Base-by-base conservation (phyloP, 164 flowering plant genomes). In the Berberis thunbergii region DNA sequence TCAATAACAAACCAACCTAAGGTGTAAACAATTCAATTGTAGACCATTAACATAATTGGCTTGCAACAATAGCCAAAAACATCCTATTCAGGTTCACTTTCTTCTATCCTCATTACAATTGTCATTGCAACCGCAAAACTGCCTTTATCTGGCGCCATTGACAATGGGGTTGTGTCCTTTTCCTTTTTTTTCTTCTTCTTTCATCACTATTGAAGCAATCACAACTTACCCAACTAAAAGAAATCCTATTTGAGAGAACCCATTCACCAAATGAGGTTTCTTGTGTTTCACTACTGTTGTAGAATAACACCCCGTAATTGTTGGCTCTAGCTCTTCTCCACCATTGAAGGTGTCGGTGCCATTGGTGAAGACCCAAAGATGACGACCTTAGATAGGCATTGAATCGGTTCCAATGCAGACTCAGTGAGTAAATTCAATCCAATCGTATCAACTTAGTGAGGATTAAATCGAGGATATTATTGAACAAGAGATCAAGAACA, bases 401-500 rank as follows among this genome's bases (percentile, higher is more conserved):
- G 65, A 94, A 81, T 56, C 72, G 74, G 75, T 94, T 94, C 43
- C 45, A 65, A 0, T 87, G 85, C 40, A 90, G 81, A 1, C 81
- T 79, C 5, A 94, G 86, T 43, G 61, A 79, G 77, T 71, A 66
- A 43, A 91, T 66, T 45, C 85, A 78, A 70, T 78, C 82, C 2
- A 86, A 66, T 1, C 57, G 53, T 41, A 72, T 63, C 41, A 93
- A 66, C 38, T 64, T 61, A 42, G 53, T 1, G 4, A 96, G 91
- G 9, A 94, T 45, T 1, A 74, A 61, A 12, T 96, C 95, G 57
- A 81, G 57, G 46, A 88, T 76, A 43, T 74, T 67, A 67, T 94
- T 91, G 75, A 65, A 55, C 44, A 94, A 88, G 13, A 91, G 79
- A 73, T 88, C 96, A 0, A 94, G 63, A 11, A 81, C 81, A 7